These are phyloP conservation scores for Tephrocybe sp. DNA, from an alignment of 768 basidiomycete genomes.

Conservation along the genomic window DNA sequence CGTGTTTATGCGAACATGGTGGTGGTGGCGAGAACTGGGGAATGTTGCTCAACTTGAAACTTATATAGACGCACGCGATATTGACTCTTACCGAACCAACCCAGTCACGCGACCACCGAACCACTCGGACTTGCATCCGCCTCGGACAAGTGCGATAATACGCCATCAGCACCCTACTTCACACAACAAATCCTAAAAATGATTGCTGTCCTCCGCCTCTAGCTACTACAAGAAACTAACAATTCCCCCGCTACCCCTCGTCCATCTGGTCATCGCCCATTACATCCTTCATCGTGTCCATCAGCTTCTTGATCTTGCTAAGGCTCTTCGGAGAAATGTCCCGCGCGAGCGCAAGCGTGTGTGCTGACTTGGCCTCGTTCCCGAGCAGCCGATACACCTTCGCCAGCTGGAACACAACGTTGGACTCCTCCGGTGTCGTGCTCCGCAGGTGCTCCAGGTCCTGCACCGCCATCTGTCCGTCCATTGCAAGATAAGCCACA, in stretches of 20 bases:
- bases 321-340: constrained; percentile 93
- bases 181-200: constrained; percentile 3
- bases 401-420: constrained; percentile 95
- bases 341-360: constrained; percentile 85
- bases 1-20: constrained; percentile 46
- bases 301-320: constrained; percentile 77
- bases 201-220: constrained; percentile 5
- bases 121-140: constrained; percentile 9
- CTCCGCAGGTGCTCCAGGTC: constrained; percentile 81
- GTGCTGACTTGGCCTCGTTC: constrained; percentile 75
- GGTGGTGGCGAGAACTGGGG: constrained; percentile 9
- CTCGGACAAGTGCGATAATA: constrained; percentile 23
- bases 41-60: constrained; percentile 11
- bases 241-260: constrained; percentile 52
- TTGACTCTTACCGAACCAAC: constrained; percentile 20
- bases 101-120: constrained; percentile 18
- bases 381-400: constrained; percentile 86
- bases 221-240: constrained; percentile 29
- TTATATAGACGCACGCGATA: constrained; percentile 21
- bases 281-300: constrained; percentile 69
- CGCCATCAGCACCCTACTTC: constrained; percentile 24
- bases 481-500: constrained; percentile 20
- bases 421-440: constrained; percentile 91
- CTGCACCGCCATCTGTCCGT: constrained; percentile 69
- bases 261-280: constrained; percentile 69